Percentiles rank a stretch among this genome's conserved stretches.
Conservation (phyloP, 768 basidiomycete species). For the Paxillus ammoniavirescens region DNA sequence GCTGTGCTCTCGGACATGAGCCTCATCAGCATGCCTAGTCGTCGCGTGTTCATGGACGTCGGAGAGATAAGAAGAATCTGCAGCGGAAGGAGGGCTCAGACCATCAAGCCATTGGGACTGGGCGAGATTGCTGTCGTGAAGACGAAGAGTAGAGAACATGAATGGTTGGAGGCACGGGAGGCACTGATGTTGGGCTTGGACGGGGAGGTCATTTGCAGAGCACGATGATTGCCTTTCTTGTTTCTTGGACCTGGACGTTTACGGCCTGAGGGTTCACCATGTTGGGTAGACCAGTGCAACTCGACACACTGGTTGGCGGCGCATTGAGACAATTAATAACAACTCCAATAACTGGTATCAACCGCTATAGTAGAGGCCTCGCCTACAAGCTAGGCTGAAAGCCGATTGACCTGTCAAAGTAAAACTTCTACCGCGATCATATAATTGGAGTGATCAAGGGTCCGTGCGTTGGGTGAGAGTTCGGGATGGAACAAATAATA, state of each 20-base stretch:
- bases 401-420: no score
- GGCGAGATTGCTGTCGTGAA: constrained; percentile 90
- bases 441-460: no score
- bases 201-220: constrained; percentile 89
- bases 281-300: no score
- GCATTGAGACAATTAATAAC: no score
- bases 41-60: constrained; percentile 71
- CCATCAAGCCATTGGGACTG: constrained; percentile 80
- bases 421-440: no score
- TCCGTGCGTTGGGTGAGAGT: neutral
- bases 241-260: no score
- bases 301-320: no score
- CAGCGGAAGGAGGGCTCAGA: constrained; percentile 77
- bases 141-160: constrained; percentile 66
- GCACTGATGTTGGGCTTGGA: constrained; percentile 73
- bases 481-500: neutral
- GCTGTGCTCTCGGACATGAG: constrained; percentile 80
- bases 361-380: no score
- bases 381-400: no score
- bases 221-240: constrained; percentile 37
- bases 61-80: constrained; percentile 77
- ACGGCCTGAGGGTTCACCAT: no score
- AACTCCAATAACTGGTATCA: no score
- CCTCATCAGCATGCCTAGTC: constrained; percentile 82
- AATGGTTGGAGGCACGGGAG: constrained; percentile 93